Evolutionary conservation across 2,329 filamentous ascomycete species (phyloP), one percentile per base, ranked within the genome.

Genomic region (Hypoxylon sp.): DNA sequence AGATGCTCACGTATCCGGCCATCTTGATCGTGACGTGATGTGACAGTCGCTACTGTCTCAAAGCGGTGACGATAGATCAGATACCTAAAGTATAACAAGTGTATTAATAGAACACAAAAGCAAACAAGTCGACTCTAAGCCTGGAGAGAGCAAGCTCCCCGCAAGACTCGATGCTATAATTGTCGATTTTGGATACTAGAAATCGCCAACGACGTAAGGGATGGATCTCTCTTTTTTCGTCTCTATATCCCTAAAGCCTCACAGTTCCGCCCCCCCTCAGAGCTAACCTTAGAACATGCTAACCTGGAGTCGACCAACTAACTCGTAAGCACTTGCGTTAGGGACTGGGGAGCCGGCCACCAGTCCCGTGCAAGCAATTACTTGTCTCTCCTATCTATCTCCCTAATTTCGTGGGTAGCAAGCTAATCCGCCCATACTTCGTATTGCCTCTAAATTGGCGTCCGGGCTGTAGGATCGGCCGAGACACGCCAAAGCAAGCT

Each of bases 1-100:
- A 59, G 26, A 50, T 68, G 44, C 56, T 69, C 9, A 37, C 47
- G 69, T 68, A 70, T 58, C 67, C 24, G 10, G 63, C 24, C 72
- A 74, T 74, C 24, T 65, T 67, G 22, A 37, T 29, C 10, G 29
- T 17, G 29, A 22, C 19, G 37, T 13, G 19, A 22, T 22, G 19
- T 35, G 44, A 44, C 14, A 13, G 31, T 46, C 29, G 26, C 29
- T 60, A 17, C 31, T 17, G 35, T 35, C 22, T n/a, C 26, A 29
- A 19, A 33, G 46, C 46, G 19, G 10, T 39, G 19, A 58, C 22
- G 22, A 13, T 46, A 13, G 19, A 46, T 17, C 19, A 50, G 31
- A 53, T 24, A 26, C n/a, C n/a, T 17, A 2, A 26, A 10, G 53
- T 10, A 47, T 19, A 31, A 44, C 26, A 5, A 29, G n/a, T 46